A percentile compares a stretch with the other conserved stretches of the same genome.
Conservation (phyloP, 2,329 filamentous ascomycete species). For the Raffaelea arxii region DNA sequence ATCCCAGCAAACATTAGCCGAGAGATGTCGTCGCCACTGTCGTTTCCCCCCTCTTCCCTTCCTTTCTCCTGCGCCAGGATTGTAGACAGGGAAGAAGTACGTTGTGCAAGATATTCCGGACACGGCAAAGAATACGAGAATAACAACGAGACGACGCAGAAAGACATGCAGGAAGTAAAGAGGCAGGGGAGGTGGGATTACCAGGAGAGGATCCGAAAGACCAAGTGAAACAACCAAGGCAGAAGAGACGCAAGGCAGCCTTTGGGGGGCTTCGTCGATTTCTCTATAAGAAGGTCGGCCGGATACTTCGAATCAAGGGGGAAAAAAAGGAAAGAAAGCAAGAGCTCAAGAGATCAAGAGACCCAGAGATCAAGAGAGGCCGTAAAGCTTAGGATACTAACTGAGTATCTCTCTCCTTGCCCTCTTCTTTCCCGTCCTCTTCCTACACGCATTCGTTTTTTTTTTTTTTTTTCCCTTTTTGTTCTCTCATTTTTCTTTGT, state of each 20-base stretch:
- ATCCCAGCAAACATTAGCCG: too few species aligned
- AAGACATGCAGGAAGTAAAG: background rate
- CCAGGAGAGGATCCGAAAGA: background rate
- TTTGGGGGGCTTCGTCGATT: too few species aligned
- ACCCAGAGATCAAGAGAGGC: background rate
- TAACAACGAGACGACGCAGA: background rate
- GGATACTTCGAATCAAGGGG: background rate
- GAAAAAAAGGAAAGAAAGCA: background rate
- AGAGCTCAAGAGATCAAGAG: background rate
- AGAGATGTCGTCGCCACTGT: too few species aligned
- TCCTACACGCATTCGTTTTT: background rate
- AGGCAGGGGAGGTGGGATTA: background rate
- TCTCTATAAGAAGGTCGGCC: too few species aligned
- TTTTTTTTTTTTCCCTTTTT: background rate
- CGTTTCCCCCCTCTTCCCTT: too few species aligned
- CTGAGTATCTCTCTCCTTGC: background rate
- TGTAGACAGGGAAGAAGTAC: too few species aligned
- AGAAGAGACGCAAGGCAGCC: too few species aligned
- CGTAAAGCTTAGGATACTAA: background rate
- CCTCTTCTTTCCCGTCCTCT: background rate
- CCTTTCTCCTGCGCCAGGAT: too few species aligned
- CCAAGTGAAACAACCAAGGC: background rate
- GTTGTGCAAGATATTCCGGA: too few species aligned
- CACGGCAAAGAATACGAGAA: too few species aligned
- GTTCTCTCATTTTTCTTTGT: background rate